These are phyloP conservation scores for Echinochloa phyllopogon DNA, from an alignment of 176 grass and related monocot genomes.

Conservation along the genomic window DNA sequence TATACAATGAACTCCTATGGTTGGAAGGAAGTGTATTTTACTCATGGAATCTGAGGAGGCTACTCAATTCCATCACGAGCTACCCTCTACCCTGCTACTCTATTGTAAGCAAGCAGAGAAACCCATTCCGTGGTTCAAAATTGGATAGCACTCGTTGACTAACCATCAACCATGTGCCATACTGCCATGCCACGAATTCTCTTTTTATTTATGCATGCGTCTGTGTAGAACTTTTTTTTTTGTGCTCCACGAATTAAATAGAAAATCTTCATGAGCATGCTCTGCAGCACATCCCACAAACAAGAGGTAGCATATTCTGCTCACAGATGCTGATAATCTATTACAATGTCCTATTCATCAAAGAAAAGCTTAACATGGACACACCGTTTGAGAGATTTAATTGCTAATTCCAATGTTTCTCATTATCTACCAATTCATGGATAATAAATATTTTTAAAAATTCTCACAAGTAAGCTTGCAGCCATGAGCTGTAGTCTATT, in stretches of 20 bases:
- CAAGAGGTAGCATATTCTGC: constrained; percentile 5
- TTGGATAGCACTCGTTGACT: neutral
- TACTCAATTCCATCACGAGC: constrained; percentile 23
- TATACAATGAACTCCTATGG: constrained; percentile 32
- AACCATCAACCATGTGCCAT: constrained; percentile 25
- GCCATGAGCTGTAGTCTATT: neutral
- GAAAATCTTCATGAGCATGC: neutral
- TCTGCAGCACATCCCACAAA: neutral
- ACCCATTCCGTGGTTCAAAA: constrained; percentile 15
- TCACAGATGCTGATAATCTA: neutral
- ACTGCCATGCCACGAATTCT: neutral
- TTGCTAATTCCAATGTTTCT: neutral
- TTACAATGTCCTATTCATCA: constrained; percentile 1
- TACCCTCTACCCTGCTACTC: neutral
- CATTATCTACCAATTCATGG: neutral
- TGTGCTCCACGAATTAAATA: constrained; percentile 29
- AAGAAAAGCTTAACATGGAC: neutral
- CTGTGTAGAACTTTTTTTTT: neutral
- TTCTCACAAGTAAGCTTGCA: neutral
- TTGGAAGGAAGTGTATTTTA: constrained; percentile 37
- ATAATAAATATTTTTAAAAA: neutral
- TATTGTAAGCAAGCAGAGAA: constrained; percentile 5
- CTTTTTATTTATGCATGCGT: neutral
- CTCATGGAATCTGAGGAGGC: constrained; percentile 37
- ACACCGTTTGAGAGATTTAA: neutral